Conservation (phyloP, 176 grass and related monocot genomes). For the Zizania latifolia region DNA sequence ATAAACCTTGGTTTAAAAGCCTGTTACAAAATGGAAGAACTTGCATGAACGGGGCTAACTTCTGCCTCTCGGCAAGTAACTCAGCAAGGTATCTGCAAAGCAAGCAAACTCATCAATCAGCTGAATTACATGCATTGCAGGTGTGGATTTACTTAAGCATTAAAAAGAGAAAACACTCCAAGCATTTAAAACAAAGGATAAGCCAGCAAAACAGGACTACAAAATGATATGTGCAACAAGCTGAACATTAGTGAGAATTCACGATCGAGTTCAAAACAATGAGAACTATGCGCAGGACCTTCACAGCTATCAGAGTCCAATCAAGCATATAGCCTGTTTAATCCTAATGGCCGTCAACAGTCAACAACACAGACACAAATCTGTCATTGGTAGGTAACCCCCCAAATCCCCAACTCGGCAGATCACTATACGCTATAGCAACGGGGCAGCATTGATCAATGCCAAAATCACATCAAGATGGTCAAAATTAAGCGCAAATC, state of each 20-base stretch:
- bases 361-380: not conserved
- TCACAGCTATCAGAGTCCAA: not conserved
- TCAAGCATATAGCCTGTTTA: not conserved
- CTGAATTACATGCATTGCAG: not conserved
- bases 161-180: not conserved
- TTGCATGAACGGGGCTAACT: slow-evolving; percentile 87
- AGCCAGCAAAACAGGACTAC: not conserved
- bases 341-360: slow-evolving; percentile 2
- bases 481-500: slow-evolving; percentile 38
- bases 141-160: not conserved
- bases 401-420: not conserved
- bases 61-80: slow-evolving; percentile 85
- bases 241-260: not conserved
- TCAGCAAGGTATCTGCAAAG: slow-evolving; percentile 74
- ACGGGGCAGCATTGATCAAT: slow-evolving; percentile 8
- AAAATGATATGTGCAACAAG: not conserved
- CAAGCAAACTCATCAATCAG: not conserved
- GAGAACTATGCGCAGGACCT: not conserved
- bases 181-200: slow-evolving; percentile 8
- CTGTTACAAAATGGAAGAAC: slow-evolving; percentile 87
- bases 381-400: slow-evolving; percentile 8
- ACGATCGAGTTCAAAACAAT: not conserved
- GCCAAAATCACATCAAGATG: slow-evolving; percentile 2
- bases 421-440: not conserved
- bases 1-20: slow-evolving; percentile 85